These are phyloP conservation scores for Penicillium oxalicum DNA, from an alignment of 2,329 filamentous ascomycete genomes.

Conservation along the genomic window DNA sequence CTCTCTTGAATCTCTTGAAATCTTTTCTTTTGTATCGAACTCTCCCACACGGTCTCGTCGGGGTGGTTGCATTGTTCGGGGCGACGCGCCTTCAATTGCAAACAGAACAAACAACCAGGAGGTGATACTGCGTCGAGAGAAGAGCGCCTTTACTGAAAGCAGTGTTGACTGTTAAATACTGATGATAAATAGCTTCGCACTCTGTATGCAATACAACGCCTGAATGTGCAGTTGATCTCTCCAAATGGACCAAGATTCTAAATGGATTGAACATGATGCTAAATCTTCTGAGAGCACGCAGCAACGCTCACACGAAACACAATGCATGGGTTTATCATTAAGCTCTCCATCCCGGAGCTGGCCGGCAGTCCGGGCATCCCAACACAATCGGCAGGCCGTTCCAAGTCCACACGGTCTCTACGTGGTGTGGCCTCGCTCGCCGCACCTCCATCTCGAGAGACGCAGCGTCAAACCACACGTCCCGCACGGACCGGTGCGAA, in stretches of 20 bases:
- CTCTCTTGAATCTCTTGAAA: too few species aligned
- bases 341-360: slow-evolving; percentile 27
- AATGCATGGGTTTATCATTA: slow-evolving; percentile 11
- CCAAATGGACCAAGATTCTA: too few species aligned
- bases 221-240: too few species aligned
- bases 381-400: slow-evolving; percentile 33
- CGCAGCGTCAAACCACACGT: slow-evolving; percentile 39
- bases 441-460: slow-evolving; percentile 26
- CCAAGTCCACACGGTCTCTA: slow-evolving; percentile 31
- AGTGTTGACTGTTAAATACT: neutral
- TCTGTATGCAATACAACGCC: too few species aligned
- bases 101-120: slow-evolving; percentile 16
- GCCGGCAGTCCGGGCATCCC: slow-evolving; percentile 31
- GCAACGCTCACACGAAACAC: slow-evolving; percentile 10
- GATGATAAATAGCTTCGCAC: too few species aligned
- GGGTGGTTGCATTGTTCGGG: neutral
- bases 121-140: too few species aligned
- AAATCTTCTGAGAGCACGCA: slow-evolving; percentile 7
- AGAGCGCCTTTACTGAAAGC: neutral
- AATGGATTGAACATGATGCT: neutral
- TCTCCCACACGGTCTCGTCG: neutral
- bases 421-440: slow-evolving; percentile 27
- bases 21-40: too few species aligned
- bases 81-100: slow-evolving; percentile 15
- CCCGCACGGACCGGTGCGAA: slow-evolving; percentile 29